Evolutionary conservation across 148 eudicot species (phyloP), one percentile per base, ranked within the genome.

Genomic region (Dysphania ambrosioides): DNA sequence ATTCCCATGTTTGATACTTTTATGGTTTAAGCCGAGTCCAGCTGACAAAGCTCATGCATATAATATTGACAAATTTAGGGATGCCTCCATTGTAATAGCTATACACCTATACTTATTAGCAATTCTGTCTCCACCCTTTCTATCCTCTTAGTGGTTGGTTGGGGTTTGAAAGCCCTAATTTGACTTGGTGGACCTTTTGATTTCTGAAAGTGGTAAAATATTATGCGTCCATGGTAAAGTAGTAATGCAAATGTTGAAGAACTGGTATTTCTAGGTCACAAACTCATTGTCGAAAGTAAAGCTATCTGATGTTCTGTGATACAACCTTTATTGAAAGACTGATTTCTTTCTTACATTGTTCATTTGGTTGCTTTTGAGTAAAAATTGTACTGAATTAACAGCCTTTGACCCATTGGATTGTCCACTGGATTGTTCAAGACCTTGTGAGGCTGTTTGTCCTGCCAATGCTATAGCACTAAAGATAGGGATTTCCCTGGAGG

Each of bases 391-490:
- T 30, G 51, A 71, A 34, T 59, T 65, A 26, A 65, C 89, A 93
- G 98, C 89, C 70, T 91, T 93, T 81, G 92, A 93, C 83, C 94
- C 97, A 7, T 77, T 70, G 72, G 94, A 88, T 29, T 93, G 98
- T 77, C 97, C 98, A 29, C 60, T 79, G 76, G 92, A 93, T 80
- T 93, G 98, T 84, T 85, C 90, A 34, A 90, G 98, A 74, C 97
- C 98, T n/a, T 93, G 98, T 65, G 92, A 88, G 79, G 77, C 67
- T 42, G 91, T 89, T 47, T 93, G 97, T 82, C 98, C 98, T 80
- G 97, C 98, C 59, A 78, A 88, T 88, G 98, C 98, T 36, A 93
- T 93, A 74, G 75, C 74, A 55, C 51, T 82, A 34, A 63, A 82
- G 56, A 81, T 60, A 67, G 76, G 74, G 15, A 75, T 61, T 27